These are phyloP conservation scores for Allantophomopsis cytisporea DNA, from an alignment of 2,329 filamentous ascomycete species.

Conservation along the genomic window DNA sequence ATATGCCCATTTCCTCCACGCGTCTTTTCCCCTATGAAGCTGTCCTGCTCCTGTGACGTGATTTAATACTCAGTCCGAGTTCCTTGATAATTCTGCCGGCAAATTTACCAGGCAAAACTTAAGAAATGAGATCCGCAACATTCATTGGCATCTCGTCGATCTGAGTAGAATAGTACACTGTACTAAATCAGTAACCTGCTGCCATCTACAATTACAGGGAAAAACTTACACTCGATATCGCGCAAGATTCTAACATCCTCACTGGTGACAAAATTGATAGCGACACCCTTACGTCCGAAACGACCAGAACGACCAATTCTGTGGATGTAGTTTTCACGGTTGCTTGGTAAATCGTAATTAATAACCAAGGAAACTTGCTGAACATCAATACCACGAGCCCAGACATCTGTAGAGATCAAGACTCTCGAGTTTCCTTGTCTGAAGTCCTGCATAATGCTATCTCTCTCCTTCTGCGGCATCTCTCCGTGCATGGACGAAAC, in stretches of 20 bases:
- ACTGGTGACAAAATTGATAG: constrained; percentile 98
- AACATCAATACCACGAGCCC: constrained; percentile 96
- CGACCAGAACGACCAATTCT: constrained; percentile 90
- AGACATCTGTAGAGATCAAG: constrained; percentile 92
- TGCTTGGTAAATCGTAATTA: constrained; percentile 96
- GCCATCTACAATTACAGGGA: background rate
- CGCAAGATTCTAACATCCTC: constrained; percentile 95
- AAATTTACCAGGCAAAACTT: background rate
- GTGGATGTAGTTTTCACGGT: constrained; percentile 99
- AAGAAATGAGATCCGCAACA: constrained; percentile 28
- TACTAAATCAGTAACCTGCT: constrained; percentile 6
- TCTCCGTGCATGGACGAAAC: constrained; percentile 98
- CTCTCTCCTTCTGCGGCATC: constrained; percentile 96
- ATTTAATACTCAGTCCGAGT: background rate
- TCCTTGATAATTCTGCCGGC: background rate
- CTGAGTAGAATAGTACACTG: constrained; percentile 63
- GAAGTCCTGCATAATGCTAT: constrained; percentile 99
- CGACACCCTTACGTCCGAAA: constrained; percentile 96
- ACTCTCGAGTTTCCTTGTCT: constrained; percentile 92
- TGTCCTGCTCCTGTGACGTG: background rate
- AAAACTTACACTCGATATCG: constrained; percentile 75
- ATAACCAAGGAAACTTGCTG: constrained; percentile 97
- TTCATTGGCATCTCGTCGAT: constrained; percentile 80
- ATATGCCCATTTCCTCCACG: background rate
- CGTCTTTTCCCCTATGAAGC: background rate